Percentiles rank a stretch among this genome's conserved stretches.
These are phyloP conservation scores for Arabis alpina DNA, from an alignment of 345 rosid species.

Conservation along the genomic window DNA sequence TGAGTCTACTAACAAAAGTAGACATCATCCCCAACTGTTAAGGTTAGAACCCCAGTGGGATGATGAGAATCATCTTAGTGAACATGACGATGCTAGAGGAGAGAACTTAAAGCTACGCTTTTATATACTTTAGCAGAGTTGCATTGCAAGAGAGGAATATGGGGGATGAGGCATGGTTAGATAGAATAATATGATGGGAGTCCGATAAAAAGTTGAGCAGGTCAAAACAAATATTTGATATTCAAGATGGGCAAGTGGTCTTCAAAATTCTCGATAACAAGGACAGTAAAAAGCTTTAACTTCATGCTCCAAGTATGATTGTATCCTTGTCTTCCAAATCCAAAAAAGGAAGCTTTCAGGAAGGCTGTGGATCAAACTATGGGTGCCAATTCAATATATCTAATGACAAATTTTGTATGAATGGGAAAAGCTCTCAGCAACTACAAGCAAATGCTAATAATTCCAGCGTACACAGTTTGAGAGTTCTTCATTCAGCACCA, in stretches of 20 bases:
- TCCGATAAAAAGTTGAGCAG: slow-evolving; percentile 49
- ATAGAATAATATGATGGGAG: slow-evolving; percentile 88
- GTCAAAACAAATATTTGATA: slow-evolving; percentile 85
- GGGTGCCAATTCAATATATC: slow-evolving; percentile 92
- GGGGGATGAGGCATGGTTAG: slow-evolving; percentile 83
- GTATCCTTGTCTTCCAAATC: slow-evolving; percentile 59
- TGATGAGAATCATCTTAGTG: slow-evolving; percentile 39
- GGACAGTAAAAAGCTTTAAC: slow-evolving; percentile 68
- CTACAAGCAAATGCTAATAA: slow-evolving; percentile 77
- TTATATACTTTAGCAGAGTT: slow-evolving; percentile 56
- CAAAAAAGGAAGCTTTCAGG: slow-evolving; percentile 49
- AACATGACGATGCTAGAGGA: slow-evolving; percentile 42
- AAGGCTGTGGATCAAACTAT: slow-evolving; percentile 55
- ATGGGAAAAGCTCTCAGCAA: slow-evolving; percentile 86
- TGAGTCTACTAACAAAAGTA: slow-evolving; percentile 43
- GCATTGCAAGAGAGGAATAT: slow-evolving; percentile 59
- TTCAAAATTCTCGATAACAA: slow-evolving; percentile 76
- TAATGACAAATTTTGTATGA: slow-evolving; percentile 88
- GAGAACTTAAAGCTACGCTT: slow-evolving; percentile 46
- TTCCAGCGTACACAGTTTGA: slow-evolving; percentile 67
- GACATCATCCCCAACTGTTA: slow-evolving; percentile 84
- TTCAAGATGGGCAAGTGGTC: slow-evolving; percentile 93
- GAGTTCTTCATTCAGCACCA: slow-evolving; percentile 90
- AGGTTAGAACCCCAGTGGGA: slow-evolving; percentile 67
- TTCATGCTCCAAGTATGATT: slow-evolving; percentile 92